Conservation (phyloP, 1,139 yeast species). For the Scheffersomyces quercinus region DNA sequence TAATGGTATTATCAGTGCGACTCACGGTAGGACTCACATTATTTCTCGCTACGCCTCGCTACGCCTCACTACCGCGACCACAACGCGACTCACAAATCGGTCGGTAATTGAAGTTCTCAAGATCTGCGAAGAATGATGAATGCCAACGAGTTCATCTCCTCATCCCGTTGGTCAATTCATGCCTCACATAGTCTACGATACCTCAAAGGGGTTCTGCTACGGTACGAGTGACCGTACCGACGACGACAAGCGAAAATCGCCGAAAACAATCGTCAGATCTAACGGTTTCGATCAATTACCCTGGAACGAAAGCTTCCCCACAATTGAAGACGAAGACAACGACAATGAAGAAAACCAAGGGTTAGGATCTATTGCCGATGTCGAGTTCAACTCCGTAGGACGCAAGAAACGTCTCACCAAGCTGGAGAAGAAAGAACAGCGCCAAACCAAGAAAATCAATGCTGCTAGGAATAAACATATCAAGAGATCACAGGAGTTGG, state of each 20-base stretch:
- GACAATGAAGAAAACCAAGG: constrained; percentile 2
- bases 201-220: constrained; percentile 17
- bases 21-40: no score
- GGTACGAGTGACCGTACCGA: constrained; percentile 1
- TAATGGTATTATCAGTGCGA: no score
- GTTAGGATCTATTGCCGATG: not conserved
- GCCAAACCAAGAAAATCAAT: constrained; percentile 31
- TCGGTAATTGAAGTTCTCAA: no score
- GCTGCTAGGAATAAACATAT: constrained; percentile 22
- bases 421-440: constrained; percentile 29
- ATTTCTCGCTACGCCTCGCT: no score
- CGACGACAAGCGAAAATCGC: no score
- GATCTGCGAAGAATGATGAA: no score
- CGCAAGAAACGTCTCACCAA: constrained; percentile 21
- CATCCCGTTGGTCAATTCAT: not conserved
- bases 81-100: no score
- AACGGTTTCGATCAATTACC: constrained; percentile 37
- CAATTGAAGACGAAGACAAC: constrained; percentile 6
- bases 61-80: no score
- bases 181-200: constrained; percentile 5
- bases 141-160: not conserved
- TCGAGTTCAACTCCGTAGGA: no score
- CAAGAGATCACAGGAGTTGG: constrained; percentile 17
- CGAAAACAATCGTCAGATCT: constrained; percentile 5
- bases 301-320: constrained; percentile 20